A percentile compares a stretch with the other conserved stretches of the same genome.
phyloP scores from a whole-genome alignment of 2,329 filamentous ascomycete genomes.

The Kalmusia sp. region DNA sequence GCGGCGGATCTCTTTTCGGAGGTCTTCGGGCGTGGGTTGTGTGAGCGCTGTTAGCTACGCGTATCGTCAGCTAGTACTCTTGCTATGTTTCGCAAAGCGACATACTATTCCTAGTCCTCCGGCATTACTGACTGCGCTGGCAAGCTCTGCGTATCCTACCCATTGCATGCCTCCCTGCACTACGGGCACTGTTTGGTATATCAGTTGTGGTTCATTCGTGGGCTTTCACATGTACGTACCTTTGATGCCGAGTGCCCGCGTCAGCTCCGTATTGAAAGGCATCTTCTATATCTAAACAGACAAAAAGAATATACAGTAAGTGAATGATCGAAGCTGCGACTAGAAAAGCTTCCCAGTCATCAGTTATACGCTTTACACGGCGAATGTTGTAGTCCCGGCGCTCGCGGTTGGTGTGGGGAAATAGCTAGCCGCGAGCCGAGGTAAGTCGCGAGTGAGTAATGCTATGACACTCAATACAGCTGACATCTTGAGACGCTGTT shows the following conservation, averaged over 20 bases:
- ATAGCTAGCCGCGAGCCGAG: constrained; percentile 30
- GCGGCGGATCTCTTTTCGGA: constrained; percentile 90
- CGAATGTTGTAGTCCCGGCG: constrained; percentile 12
- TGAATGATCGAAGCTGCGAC: background rate
- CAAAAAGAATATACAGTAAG: background rate
- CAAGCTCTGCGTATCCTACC: constrained; percentile 81
- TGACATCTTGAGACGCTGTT: too few species aligned
- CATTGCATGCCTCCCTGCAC: constrained; percentile 90
- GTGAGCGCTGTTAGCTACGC: constrained; percentile 79
- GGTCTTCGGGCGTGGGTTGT: constrained; percentile 87
- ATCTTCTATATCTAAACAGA: constrained; percentile 45
- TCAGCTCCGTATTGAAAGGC: constrained; percentile 71
- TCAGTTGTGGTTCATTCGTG: constrained; percentile 48
- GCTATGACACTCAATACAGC: too few species aligned
- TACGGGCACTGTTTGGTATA: constrained; percentile 68
- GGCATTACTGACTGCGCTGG: constrained; percentile 70
- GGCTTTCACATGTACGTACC: constrained; percentile 30
- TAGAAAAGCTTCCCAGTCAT: background rate
- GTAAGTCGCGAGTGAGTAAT: constrained; percentile 28
- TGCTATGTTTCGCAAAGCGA: background rate
- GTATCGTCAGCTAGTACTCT: constrained; percentile 18
- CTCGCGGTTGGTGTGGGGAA: constrained; percentile 33
- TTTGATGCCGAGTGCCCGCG: constrained; percentile 65
- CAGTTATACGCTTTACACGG: background rate
- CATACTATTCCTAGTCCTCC: constrained; percentile 75